Evolutionary conservation across 2,329 filamentous ascomycete species (phyloP), one percentile per base, ranked within the genome.

Genomic region (Capronia epimyces): DNA sequence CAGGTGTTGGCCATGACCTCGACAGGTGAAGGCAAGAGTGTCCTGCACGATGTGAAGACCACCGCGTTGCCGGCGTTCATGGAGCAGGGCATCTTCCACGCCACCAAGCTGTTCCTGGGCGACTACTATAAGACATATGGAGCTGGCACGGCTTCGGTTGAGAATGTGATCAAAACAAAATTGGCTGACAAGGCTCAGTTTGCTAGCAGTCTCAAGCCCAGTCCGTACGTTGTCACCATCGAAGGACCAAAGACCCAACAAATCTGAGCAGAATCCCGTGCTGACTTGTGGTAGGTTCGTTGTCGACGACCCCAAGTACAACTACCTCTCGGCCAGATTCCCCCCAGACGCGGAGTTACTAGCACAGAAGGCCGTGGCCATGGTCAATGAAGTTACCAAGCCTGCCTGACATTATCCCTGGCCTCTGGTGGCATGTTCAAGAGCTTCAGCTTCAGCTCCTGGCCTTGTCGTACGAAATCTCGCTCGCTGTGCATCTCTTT

Each of bases 61-160:
- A 78, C 76, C 1, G 70, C 75, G 0, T 63, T 79, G 39, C 76
- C 75, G 0, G 68, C 67, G 0, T 62, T 67, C 20, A 77, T 78
- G 60, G 76, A 79, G 61, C 71, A 75, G 54, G 46, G 67, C 15
- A 73, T 73, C 1, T 79, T 72, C 52, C 76, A 74, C 69, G 67
- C 69, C 2, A 79, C 76, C 2, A 65, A 73, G 31, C 62, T 65
- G 1, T 72, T 77, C 36, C 60, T 79, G 10, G 76, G 76, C 2
- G 76, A 79, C 49, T 79, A 79, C 56, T 79, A 78, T 62, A 79
- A 79, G 69, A 78, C 76, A 2, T 79, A 76, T 49, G 77, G 77
- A 1, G 70, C 71, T 2, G 70, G 74, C 0, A 76, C 72, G 52
- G 73, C 75, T 27, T 68, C 73, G 52, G 73, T 77, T 2, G 73